Base-by-base conservation (phyloP, 805 yeast genomes). In the Yamadazyma endophytica region DNA sequence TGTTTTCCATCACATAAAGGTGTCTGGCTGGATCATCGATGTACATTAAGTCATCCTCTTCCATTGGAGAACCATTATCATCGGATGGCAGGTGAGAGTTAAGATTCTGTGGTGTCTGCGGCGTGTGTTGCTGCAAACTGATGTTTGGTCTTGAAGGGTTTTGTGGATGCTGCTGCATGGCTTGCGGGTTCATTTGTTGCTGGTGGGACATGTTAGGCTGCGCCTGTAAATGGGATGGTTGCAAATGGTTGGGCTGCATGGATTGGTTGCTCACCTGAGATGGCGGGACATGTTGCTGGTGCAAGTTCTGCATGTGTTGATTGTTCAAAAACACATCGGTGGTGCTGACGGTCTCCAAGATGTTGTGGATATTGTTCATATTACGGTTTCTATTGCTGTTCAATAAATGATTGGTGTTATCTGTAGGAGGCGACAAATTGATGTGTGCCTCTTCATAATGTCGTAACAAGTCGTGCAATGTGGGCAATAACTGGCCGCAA, bases 401-500 rank as follows among this genome's bases (percentile, higher is more conserved):
- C 27, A 54, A 36, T 25, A 58, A 44, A 39, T 51, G 40, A 35
- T 56, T 62, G 30, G 51, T 49, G 34, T 46, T 51, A 33, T 59
- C 63, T 17, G 53, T 44, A 22, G 75, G 75, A 3, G 75, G 75
- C 25, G 74, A 70, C 23, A 72, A 69, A 42, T 66, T 65, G 36
- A 92, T 89, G 60, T 92, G 98, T 28, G 92, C 87, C 58, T 92
- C 97, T 55, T 92, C 98, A 56, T 92, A 92, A 57, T 92, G 98
- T 47, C 92, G 77, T 41, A 92, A 69, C 39, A 92, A 68, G 55
- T 92, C 98, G 56, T 92, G 98, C 43, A 92, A 66, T 9, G 96
- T 89, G 19, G 97, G 97, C 39, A 92, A 70, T 25, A 82, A 66
- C 52, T 84, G 82, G 17, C 97, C 98, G 64, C 98, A 92, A 61